Evolutionary conservation across 192 early-diverging fungal species (phyloP).

Genomic region (Backusella westeae): DNA sequence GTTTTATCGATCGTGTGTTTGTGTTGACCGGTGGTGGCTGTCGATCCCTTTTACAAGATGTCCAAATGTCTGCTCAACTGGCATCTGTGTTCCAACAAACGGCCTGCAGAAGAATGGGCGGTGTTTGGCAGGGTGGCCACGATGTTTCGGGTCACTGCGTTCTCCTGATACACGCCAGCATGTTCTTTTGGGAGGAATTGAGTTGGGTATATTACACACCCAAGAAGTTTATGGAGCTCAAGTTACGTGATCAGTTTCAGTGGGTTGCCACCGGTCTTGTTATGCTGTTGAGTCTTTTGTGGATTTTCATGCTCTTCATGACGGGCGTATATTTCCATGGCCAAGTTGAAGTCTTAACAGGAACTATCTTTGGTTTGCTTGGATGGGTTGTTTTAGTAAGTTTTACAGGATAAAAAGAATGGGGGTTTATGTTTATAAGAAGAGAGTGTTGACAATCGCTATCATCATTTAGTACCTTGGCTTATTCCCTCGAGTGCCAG

Average conservation of each 20-base stretch:
- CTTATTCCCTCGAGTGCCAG: conserved; percentile 12
- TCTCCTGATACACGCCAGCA: conserved; percentile 69
- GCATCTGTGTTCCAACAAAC: conserved; percentile 27
- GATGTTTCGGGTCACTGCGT: conserved; percentile 92
- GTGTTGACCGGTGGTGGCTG: conserved; percentile 69
- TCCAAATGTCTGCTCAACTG: conserved; percentile 4
- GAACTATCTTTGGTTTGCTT: conserved; percentile 61
- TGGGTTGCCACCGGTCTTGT: conserved; percentile 38
- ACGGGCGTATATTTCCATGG: conserved; percentile 83
- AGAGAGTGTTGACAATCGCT: background rate
- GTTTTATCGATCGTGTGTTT: conserved; percentile 78
- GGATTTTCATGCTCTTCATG: conserved; percentile 74
- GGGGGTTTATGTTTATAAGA: background rate
- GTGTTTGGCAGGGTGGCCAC: conserved; percentile 74
- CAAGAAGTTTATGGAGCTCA: background rate
- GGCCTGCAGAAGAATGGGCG: conserved; percentile 49
- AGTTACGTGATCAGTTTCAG: conserved; percentile 16
- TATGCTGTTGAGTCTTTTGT: conserved; percentile 52
- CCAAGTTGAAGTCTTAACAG: conserved; percentile 63
- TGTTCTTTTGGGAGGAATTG: conserved; percentile 72
- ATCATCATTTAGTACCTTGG: conserved; percentile 19
- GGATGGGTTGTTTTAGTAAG: conserved; percentile 60
- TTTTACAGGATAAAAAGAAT: background rate
- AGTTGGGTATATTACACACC: conserved; percentile 34
- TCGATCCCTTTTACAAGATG: conserved; percentile 26